These are phyloP conservation scores for Cenchrus americanus DNA, from an alignment of 176 grass and related monocot species.

Conservation along the genomic window DNA sequence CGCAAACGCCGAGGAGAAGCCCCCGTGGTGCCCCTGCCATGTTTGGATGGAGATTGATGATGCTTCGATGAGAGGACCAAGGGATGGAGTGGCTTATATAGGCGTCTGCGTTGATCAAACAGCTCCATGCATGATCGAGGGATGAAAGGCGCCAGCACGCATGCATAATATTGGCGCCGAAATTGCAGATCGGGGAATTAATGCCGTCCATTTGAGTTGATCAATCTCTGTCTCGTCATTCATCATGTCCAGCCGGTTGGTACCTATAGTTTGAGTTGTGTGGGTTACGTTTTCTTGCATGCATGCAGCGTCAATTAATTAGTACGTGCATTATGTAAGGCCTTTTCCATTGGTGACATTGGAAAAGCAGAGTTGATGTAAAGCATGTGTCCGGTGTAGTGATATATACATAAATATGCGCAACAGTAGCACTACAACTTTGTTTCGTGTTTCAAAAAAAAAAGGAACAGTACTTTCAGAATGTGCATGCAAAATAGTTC, in stretches of 20 bases:
- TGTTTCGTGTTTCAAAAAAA: too few species aligned
- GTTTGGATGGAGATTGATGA: background rate
- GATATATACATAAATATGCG: background rate
- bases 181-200: conserved; percentile 14
- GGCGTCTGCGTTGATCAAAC: background rate
- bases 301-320: background rate
- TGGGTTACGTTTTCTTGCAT: conserved; percentile 14
- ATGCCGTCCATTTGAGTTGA: conserved; percentile 33
- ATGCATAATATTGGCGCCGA: conserved; percentile 40
- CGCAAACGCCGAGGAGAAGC: conserved; percentile 12
- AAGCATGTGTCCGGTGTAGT: background rate
- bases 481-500: too few species aligned
- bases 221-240: conserved; percentile 1
- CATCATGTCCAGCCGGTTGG: conserved; percentile 3
- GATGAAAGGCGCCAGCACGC: background rate
- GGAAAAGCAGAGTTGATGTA: conserved; percentile 12
- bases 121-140: background rate
- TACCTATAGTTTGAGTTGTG: conserved; percentile 15
- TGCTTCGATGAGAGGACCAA: background rate
- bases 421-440: background rate
- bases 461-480: too few species aligned
- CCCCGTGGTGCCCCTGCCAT: background rate
- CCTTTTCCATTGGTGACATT: background rate
- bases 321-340: background rate
- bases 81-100: conserved; percentile 19